Evolutionary conservation across 768 basidiomycete genomes (phyloP), one percentile per base, ranked within the genome.

Genomic region (Mycena indigotica): DNA sequence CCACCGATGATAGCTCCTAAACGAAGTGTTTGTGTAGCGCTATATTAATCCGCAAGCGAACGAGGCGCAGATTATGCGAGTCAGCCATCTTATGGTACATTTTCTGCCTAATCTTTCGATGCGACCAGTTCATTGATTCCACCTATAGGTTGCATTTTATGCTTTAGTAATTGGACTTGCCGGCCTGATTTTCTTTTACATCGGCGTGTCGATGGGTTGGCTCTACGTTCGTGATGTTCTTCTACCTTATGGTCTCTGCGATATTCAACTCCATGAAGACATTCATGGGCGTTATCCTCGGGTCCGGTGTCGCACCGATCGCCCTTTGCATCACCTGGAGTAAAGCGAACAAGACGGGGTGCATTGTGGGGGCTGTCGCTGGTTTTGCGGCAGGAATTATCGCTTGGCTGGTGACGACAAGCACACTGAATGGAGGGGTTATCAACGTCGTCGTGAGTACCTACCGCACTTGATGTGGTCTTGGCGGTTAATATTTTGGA

Each of bases 201-300:
- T 95, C 61, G 93, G 93, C 5, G 86, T 95, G 25, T 91, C 89
- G 24, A 89, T 95, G 89, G 93, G 93, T 21, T 95, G 93, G 91
- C 85, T 95, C 54, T 95, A 95, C 63, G 88, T 91, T 62, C 50
- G 87, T 79, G 2, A 25, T 16, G 30, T n/a, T 25, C 39, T 4
- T n/a, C 25, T 45, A 10, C 32, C 52, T 49, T 49, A 41, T 28
- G 48, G 8, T 38, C 13, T 12, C n/a, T 13, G 49, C 46, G 4
- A 26, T 35, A 8, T 35, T 35, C 15, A 26, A 35, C 54, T 25
- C 21, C 12, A 53, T 16, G 19, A 55, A 91, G 89, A 89, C 87
- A 5, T 91, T 92, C 72, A 93, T 93, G 91, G 92, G 93, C 2
- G 88, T 91, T 49, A 83, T 92, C 35, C 81, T 93, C 13, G 92